These are phyloP conservation scores for Verbascum thapsus DNA, from an alignment of 257 asterid genomes.

Conservation along the genomic window DNA sequence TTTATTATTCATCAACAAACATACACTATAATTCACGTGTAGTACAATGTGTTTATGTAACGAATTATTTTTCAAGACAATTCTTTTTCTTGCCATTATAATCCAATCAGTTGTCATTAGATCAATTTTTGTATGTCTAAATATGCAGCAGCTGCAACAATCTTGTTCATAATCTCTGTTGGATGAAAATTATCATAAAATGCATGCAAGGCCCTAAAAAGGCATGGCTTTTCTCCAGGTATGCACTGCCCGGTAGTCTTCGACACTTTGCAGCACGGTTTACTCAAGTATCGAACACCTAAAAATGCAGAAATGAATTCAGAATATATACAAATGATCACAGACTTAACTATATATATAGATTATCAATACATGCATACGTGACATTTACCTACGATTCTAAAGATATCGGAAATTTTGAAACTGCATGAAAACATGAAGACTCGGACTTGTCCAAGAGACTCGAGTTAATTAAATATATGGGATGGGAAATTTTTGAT, in stretches of 20 bases:
- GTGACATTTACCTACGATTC: too few relatives aligned
- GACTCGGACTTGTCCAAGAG: too few relatives aligned
- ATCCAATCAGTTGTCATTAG: background rate
- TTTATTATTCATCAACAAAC: too few relatives aligned
- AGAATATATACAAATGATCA: background rate
- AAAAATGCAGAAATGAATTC: background rate
- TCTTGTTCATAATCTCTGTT: constrained; percentile 32
- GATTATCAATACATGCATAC: background rate
- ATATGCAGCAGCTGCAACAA: constrained; percentile 30
- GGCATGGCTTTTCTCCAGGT: constrained; percentile 28
- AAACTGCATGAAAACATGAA: too few relatives aligned
- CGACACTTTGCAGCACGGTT: constrained; percentile 39
- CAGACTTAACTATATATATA: background rate
- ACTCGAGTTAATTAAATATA: too few relatives aligned
- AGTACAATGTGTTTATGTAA: too few relatives aligned
- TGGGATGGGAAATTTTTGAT: too few relatives aligned
- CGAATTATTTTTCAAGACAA: background rate
- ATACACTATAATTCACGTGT: too few relatives aligned
- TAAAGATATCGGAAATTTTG: too few relatives aligned
- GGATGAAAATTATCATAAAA: constrained; percentile 44
- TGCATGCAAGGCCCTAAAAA: constrained; percentile 15
- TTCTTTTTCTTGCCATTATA: background rate
- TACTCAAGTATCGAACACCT: background rate
- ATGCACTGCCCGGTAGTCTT: constrained; percentile 27
- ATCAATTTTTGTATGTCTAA: constrained; percentile 21